Conservation (phyloP, 2,329 filamentous ascomycete genomes). For the Macrophomina tecta region DNA sequence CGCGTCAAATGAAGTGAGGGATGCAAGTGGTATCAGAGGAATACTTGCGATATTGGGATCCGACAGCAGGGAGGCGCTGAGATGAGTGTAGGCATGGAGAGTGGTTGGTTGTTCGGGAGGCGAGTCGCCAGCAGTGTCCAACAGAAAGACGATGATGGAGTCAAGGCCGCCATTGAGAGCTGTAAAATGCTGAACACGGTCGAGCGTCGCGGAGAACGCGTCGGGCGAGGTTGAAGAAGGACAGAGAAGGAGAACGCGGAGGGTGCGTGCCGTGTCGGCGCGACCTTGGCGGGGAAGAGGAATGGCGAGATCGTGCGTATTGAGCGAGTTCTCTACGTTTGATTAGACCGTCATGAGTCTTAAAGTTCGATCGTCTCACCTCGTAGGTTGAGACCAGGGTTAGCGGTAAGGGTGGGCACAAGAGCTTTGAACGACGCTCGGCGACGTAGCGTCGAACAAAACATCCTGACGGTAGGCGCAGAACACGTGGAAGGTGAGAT, state of each 20-base stretch:
- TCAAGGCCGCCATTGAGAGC: slow-evolving; percentile 14
- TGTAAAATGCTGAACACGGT: slow-evolving; percentile 24
- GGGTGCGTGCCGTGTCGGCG: neutral
- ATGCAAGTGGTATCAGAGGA: slow-evolving; percentile 2
- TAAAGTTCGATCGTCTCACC: slow-evolving; percentile 33
- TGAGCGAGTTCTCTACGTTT: slow-evolving; percentile 11
- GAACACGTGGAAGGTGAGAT: too few species aligned
- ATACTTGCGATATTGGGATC: neutral
- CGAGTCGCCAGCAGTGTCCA: neutral
- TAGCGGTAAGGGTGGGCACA: slow-evolving; percentile 42
- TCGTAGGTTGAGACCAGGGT: slow-evolving; percentile 36
- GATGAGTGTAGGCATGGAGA: slow-evolving; percentile 18
- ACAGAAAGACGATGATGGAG: slow-evolving; percentile 16
- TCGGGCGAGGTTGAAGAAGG: neutral
- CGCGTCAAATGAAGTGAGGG: neutral
- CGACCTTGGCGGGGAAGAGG: slow-evolving; percentile 7
- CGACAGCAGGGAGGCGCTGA: slow-evolving; percentile 9
- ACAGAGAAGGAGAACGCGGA: slow-evolving; percentile 26
- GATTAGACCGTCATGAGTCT: neutral
- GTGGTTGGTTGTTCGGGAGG: neutral
- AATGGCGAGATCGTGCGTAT: slow-evolving; percentile 26
- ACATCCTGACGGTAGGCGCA: slow-evolving; percentile 36
- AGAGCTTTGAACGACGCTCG: slow-evolving; percentile 47
- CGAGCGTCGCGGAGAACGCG: slow-evolving; percentile 3
- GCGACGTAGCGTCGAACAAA: slow-evolving; percentile 49